phyloP scores from a whole-genome alignment of 1,139 yeast species.

The Diutina rugosa region DNA sequence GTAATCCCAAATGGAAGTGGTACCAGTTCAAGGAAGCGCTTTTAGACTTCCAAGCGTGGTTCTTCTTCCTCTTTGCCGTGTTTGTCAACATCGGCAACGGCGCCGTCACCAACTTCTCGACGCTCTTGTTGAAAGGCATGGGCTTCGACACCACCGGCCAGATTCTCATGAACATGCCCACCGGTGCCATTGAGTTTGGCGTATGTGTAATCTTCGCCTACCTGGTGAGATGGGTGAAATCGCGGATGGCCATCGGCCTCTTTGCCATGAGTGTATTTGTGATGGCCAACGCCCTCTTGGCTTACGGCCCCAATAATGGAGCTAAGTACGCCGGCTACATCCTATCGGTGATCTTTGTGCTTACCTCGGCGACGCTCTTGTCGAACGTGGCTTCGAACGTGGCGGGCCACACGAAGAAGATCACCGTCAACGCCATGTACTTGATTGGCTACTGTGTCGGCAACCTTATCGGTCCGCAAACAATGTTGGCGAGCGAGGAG shows the following conservation, averaged over 20 bases:
- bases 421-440: neutral
- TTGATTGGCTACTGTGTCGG: constrained; percentile 1
- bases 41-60: constrained; percentile 24
- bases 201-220: constrained; percentile 22
- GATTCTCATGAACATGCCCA: constrained; percentile 22
- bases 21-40: constrained; percentile 45
- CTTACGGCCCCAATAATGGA: neutral
- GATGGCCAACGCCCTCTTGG: neutral
- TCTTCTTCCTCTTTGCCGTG: constrained; percentile 21
- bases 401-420: constrained; percentile 1
- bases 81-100: constrained; percentile 38
- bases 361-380: neutral
- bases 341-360: neutral
- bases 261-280: neutral
- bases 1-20: constrained; percentile 4
- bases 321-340: neutral
- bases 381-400: neutral
- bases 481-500: neutral
- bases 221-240: neutral
- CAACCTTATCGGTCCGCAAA: constrained; percentile 1
- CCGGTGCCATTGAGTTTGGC: constrained; percentile 25
- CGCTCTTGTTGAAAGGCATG: constrained; percentile 30
- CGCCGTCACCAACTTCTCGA: constrained; percentile 36
- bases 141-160: constrained; percentile 27
- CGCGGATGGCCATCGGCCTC: constrained; percentile 3